Percentiles rank a stretch among this genome's conserved stretches.
These are phyloP conservation scores for Blakeslea trispora DNA, from an alignment of 371 early-diverging fungal genomes.

Conservation along the genomic window DNA sequence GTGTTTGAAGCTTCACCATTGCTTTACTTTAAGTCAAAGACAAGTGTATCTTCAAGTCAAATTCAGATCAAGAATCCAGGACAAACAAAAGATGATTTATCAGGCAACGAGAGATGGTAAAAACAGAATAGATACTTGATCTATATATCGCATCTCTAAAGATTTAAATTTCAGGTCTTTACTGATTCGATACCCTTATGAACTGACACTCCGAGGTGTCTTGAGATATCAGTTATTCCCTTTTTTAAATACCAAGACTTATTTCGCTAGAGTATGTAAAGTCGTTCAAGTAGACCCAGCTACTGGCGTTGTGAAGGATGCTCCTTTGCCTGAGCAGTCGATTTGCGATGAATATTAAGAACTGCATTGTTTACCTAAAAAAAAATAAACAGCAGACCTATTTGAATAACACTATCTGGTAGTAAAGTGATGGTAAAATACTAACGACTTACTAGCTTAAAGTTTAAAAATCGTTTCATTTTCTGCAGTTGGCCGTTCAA, in stretches of 20 bases:
- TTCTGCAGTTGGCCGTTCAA: too few relatives aligned
- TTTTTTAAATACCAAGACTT: constrained; percentile 16
- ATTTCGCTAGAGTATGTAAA: constrained; percentile 47
- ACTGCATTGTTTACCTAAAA: neutral
- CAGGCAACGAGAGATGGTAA: constrained; percentile 54
- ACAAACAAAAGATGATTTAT: constrained; percentile 40
- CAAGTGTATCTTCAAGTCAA: constrained; percentile 54
- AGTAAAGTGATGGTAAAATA: too few relatives aligned
- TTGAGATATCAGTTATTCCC: constrained; percentile 57
- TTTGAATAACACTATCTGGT: too few relatives aligned
- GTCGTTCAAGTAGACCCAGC: constrained; percentile 44
- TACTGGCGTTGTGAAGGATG: constrained; percentile 32
- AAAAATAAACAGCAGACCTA: too few relatives aligned
- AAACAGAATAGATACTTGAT: too few relatives aligned
- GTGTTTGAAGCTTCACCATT: constrained; percentile 42
- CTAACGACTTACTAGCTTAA: too few relatives aligned
- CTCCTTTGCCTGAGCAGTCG: constrained; percentile 28
- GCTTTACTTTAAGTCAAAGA: constrained; percentile 20
- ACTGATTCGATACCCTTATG: constrained; percentile 61
- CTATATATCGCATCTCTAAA: neutral
- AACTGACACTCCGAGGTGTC: constrained; percentile 65
- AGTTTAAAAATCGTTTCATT: too few relatives aligned
- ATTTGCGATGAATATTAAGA: constrained; percentile 30
- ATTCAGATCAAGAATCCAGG: constrained; percentile 66
- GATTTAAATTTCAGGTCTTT: constrained; percentile 40